Evolutionary conservation across 2,329 filamentous ascomycete species (phyloP).

Genomic region (Phialemonium atrogriseum): DNA sequence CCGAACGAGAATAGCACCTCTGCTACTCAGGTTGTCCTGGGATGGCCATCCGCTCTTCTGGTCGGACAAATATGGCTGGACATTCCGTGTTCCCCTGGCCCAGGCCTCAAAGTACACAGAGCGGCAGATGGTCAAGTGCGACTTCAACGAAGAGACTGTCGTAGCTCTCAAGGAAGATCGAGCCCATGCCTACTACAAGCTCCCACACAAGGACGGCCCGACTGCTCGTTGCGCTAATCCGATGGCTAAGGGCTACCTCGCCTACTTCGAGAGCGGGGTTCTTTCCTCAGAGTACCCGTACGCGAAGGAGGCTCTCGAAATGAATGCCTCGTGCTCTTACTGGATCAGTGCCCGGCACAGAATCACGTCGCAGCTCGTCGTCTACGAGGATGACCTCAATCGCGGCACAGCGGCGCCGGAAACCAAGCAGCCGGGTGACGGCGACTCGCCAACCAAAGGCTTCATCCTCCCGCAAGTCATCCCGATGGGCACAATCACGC

Average conservation of each 20-base stretch:
- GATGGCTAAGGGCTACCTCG: conserved; percentile 81
- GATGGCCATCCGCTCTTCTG: conserved; percentile 83
- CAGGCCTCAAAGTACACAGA: conserved; percentile 58
- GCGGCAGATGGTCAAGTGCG: conserved; percentile 65
- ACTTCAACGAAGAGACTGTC: conserved; percentile 69
- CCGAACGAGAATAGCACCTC: conserved; percentile 76
- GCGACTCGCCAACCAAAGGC: conserved; percentile 36
- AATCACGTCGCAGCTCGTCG: conserved; percentile 91
- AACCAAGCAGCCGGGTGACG: conserved; percentile 10
- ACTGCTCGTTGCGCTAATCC: conserved; percentile 76
- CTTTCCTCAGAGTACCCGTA: conserved; percentile 82
- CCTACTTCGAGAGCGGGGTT: conserved; percentile 84
- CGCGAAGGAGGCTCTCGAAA: conserved; percentile 90
- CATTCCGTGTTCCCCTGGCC: conserved; percentile 63
- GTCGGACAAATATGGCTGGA: conserved; percentile 92
- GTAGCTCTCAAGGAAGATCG: conserved; percentile 56
- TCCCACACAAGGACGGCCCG: conserved; percentile 94
- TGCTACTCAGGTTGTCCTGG: conserved; percentile 80
- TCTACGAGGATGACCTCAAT: conserved; percentile 63
- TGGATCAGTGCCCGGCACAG: conserved; percentile 95
- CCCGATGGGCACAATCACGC: conserved; percentile 95
- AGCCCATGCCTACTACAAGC: conserved; percentile 70
- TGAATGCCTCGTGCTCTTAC: conserved; percentile 98
- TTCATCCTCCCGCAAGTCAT: conserved; percentile 94
- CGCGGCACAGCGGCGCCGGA: conserved; percentile 9